Base-by-base conservation (phyloP, 352 stramenopile genomes). In the Globisporangium carolinianum region DNA sequence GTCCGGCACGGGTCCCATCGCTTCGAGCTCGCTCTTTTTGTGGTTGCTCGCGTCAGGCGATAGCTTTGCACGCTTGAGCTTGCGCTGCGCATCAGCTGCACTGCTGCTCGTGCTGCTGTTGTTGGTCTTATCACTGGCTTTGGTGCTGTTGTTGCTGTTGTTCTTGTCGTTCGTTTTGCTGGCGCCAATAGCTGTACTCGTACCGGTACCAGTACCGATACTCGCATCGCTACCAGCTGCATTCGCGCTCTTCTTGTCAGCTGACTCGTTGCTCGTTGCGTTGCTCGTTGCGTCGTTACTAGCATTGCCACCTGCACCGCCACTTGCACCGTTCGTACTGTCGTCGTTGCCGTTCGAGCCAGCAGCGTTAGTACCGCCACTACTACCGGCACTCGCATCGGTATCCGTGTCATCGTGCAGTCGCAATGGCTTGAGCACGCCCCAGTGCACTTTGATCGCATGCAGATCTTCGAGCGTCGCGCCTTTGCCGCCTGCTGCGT, bases 381-480 rank as follows among this genome's bases (percentile, higher is more conserved):
- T 10, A 32, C 37, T 10, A 32, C 37, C 52, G n/a, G 48, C 36
- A 7, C 46, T 58, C 32, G 61, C 61, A 3, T 86, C 66, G 12
- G 48, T 47, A 9, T 63, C 63, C 5, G 51, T 50, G 5, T 66
- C 55, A 14, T 68, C 61, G 49, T 70, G 80, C 0, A 87, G 60
- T 61, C 86, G 86, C 8, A 77, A 68, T 9, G 80, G 62, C 0
- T 81, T 77, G 7, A 93, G 58, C 17, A 93, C 77, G 9, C 83
- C 83, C 81, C 83, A 91, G 17, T 76, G 73, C 7, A 93, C 65
- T 14, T 72, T 72, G 52, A 93, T 81, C 7, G 73, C 68, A 52
- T 93, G 72, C 3, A 93, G 53, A 66, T 86, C 76, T 12, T 86
- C 72, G n/a, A 91, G 58, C 12, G 73, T 89, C 35, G 37, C 57